A percentile compares a stretch with the other conserved stretches of the same genome.
These are phyloP conservation scores for Waltiozyma sp. DNA, from an alignment of 1,139 yeast species.

Conservation along the genomic window DNA sequence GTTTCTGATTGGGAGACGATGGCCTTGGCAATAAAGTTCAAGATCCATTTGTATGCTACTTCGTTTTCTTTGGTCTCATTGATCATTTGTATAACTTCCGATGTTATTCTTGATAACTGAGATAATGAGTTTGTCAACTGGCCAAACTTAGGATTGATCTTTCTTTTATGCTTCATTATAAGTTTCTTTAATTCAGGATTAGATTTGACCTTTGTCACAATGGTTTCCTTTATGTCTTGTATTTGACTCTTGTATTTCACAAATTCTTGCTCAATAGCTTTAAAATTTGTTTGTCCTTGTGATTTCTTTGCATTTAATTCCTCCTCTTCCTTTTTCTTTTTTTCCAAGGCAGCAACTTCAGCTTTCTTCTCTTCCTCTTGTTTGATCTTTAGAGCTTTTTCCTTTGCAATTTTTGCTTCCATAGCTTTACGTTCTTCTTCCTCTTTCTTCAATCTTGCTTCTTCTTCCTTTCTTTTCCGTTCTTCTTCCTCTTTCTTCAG, in stretches of 20 bases:
- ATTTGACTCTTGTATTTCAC: slow-evolving; percentile 45
- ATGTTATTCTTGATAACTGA: slow-evolving; percentile 45
- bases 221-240: slow-evolving; percentile 42
- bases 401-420: slow-evolving; percentile 12
- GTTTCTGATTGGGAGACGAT: slow-evolving; percentile 87
- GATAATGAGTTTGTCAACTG: slow-evolving; percentile 65
- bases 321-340: slow-evolving; percentile 6
- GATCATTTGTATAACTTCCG: slow-evolving; percentile 40
- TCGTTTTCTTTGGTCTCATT: slow-evolving; percentile 33
- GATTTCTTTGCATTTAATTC: slow-evolving; percentile 12
- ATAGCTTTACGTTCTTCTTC: slow-evolving; percentile 14
- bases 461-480: slow-evolving; percentile 4
- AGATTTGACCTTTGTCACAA: slow-evolving; percentile 42
- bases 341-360: slow-evolving; percentile 2
- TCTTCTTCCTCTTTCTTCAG: slow-evolving; percentile 11
- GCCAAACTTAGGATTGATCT: slow-evolving; percentile 82
- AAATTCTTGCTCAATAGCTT: slow-evolving; percentile 35
- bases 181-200: slow-evolving; percentile 30
- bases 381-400: slow-evolving; percentile 10
- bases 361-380: slow-evolving; percentile 4
- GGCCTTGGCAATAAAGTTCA: slow-evolving; percentile 77
- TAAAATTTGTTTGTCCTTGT: slow-evolving; percentile 26
- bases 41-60: slow-evolving; percentile 56
- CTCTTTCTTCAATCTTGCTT: slow-evolving; percentile 14
- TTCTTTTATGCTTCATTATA: slow-evolving; percentile 43